Evolutionary conservation across 805 yeast species (phyloP).

Genomic region (Lipomyces anomalus): DNA sequence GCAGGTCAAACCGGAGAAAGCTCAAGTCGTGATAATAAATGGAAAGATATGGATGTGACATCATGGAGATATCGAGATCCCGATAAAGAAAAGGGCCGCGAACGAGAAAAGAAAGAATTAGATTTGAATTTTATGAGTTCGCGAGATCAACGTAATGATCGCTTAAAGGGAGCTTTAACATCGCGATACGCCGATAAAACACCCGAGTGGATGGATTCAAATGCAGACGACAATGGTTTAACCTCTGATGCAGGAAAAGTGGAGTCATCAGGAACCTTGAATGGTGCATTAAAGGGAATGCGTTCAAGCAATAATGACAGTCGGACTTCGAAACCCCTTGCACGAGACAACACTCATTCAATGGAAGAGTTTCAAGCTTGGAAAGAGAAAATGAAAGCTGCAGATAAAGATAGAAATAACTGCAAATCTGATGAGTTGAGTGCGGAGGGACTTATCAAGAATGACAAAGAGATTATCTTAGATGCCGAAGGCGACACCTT

Average conservation of each 20-base stretch:
- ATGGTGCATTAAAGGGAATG: not conserved
- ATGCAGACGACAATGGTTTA: conserved; percentile 7
- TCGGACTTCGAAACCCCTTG: not conserved
- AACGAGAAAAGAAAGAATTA: not conserved
- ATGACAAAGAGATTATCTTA: not conserved
- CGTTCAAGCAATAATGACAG: not conserved
- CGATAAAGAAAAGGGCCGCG: conserved; percentile 5
- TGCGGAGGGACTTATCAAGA: not conserved
- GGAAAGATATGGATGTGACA: not conserved
- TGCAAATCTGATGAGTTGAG: not conserved
- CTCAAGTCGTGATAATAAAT: not conserved
- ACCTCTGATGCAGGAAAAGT: not conserved
- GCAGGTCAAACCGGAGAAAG: no score
- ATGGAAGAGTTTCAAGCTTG: conserved; percentile 32
- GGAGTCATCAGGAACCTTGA: not conserved
- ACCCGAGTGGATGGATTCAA: conserved; percentile 20
- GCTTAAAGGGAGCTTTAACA: not conserved
- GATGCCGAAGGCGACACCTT: not conserved
- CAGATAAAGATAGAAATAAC: conserved; percentile 13
- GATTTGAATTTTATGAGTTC: not conserved
- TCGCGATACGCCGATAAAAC: conserved; percentile 6
- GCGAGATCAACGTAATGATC: not conserved
- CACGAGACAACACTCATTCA: conserved; percentile 26
- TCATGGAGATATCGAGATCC: conserved; percentile 20
- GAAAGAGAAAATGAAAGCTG: conserved; percentile 30